phyloP scores from a whole-genome alignment of 306 rosid species.

The Malus asiatica region DNA sequence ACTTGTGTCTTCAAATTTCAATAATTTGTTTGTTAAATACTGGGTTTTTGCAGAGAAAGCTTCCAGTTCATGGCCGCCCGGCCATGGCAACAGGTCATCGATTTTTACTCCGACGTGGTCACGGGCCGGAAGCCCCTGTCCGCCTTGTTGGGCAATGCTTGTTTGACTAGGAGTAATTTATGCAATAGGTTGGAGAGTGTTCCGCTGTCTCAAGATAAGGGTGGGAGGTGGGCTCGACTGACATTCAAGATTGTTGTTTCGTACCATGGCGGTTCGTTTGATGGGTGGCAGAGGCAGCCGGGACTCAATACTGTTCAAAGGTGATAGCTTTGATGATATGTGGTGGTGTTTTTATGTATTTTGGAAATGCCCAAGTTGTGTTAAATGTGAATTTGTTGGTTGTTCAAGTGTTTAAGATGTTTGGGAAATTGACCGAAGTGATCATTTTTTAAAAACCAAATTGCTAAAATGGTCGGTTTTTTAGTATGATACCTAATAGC shows the following conservation, averaged over 20 bases:
- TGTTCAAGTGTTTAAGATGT: not conserved
- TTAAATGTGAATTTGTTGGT: not conserved
- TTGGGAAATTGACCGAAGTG: not conserved
- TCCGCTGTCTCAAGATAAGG: conserved; percentile 25
- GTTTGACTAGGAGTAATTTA: not conserved
- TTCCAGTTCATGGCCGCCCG: conserved; percentile 60
- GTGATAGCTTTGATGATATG: conserved; percentile 13
- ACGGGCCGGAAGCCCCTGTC: conserved; percentile 35
- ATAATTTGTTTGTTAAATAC: not conserved
- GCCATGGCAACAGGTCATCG: conserved; percentile 67
- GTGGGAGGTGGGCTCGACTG: conserved; percentile 83
- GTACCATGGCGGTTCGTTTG: conserved; percentile 75
- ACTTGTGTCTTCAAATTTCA: too few species aligned
- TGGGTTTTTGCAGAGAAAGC: conserved; percentile 48
- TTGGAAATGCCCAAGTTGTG: not conserved
- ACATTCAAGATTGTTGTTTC: conserved; percentile 74
- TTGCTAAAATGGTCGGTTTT: not conserved
- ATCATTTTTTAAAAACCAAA: too few species aligned
- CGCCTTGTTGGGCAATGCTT: conserved; percentile 32
- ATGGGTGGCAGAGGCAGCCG: conserved; percentile 98
- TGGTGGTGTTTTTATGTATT: not conserved
- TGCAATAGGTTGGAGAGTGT: conserved; percentile 25
- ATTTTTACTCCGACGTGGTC: conserved; percentile 53
- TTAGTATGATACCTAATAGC: too few species aligned
- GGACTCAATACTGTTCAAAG: conserved; percentile 80